Base-by-base conservation (phyloP, 176 grass and related monocot genomes). In the Rhynchospora pubera region DNA sequence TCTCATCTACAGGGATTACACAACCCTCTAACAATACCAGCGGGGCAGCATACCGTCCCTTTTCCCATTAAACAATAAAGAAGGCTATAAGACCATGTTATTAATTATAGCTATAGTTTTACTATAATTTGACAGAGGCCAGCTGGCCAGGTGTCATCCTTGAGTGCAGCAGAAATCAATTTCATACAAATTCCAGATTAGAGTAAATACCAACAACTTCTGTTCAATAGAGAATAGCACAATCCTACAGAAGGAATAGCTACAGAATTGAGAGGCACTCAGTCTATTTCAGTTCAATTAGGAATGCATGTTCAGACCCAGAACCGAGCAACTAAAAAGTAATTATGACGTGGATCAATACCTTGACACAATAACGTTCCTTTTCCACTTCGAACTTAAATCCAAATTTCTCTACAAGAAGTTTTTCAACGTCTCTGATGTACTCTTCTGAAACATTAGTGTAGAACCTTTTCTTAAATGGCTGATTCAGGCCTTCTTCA, bases 301-400 rank as follows among this genome's bases (percentile, higher is more conserved):
- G 46, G 9, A 21, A 60, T 60, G 21, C 16, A 21, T 47, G 3
- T 5, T 46, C 3, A 0, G 10, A 10, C 71, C 26, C 47, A 53
- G 44, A 12, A 28, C 4, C 32, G 64, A 43, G 26, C 12, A 68
- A 78, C 5, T 59, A 78, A 32, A 83, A 22, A 62, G 19, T 67
- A 78, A 10, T 57, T 3, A 11, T 53, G 39, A 84, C 5, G 55
- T 23, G 16, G n/a, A 51, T 21, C 21, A 22, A 24, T 67, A 90
- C 88, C 88, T 58, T 84, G 56, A 90, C 43, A 63, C 65, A n/a
- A 65, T 86, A 86, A 34, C 53, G 18, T 26, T 90, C 88, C 45
- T 77, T 84, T 14, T 2, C 14, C 18, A 6, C 34, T 6, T 76
- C 75, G 79, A 84, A 84, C 39, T 83, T 45, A 45, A 90, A 84